These are phyloP conservation scores for Castanea crenata DNA, from an alignment of 306 rosid genomes.

Conservation along the genomic window DNA sequence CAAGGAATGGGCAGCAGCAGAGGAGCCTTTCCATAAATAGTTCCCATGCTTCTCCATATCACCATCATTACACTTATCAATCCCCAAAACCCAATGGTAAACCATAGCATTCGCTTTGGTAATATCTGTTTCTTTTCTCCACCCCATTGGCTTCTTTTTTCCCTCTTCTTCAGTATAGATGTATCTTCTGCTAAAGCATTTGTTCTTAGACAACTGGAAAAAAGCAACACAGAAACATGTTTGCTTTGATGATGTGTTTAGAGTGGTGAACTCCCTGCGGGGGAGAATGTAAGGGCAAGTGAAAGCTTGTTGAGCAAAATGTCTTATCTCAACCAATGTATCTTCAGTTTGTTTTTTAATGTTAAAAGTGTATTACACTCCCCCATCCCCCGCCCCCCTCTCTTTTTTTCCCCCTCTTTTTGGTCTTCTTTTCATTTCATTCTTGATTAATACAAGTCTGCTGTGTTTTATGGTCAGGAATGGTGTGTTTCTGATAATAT, in stretches of 20 bases:
- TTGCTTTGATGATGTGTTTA: conserved; percentile 49
- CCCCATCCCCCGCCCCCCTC: neutral
- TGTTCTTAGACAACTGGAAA: conserved; percentile 50
- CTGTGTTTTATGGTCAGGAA: conserved; percentile 7
- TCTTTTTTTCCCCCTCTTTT: too few species aligned
- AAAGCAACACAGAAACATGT: conserved; percentile 48
- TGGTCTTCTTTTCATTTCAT: conserved; percentile 25
- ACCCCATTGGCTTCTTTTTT: conserved; percentile 16
- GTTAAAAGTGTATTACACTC: conserved; percentile 28
- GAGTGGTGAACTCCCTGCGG: conserved; percentile 34
- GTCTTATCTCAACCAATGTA: conserved; percentile 26
- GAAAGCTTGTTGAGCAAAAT: conserved; percentile 39
- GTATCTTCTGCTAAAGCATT: conserved; percentile 48
- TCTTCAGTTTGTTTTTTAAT: conserved; percentile 38
- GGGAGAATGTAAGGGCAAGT: conserved; percentile 34
- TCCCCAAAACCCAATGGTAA: conserved; percentile 89
- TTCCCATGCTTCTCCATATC: conserved; percentile 84
- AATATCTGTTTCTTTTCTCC: conserved; percentile 29
- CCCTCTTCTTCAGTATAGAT: conserved; percentile 35
- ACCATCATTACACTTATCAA: conserved; percentile 71
- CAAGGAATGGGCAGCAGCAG: conserved; percentile 68
- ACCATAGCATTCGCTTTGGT: conserved; percentile 49
- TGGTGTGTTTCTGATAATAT: neutral
- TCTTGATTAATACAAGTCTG: conserved; percentile 12
- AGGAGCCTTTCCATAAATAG: conserved; percentile 81